phyloP scores from a whole-genome alignment of 805 yeast genomes.

The Pichia pseudocactophila region DNA sequence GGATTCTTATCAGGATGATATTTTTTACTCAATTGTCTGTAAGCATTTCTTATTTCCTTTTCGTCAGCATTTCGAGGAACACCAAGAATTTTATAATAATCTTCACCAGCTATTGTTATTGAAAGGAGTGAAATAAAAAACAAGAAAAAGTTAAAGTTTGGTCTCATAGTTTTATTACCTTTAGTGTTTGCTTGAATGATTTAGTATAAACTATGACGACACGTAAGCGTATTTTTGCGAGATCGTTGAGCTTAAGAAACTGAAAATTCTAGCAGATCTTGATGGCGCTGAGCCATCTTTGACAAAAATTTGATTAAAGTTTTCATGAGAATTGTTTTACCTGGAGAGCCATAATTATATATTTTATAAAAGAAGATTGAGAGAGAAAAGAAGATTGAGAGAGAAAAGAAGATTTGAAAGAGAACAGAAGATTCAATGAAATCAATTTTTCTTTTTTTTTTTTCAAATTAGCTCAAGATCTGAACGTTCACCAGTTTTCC shows the following conservation, averaged over 20 bases:
- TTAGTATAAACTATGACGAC: neutral
- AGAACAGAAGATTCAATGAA: too few species aligned
- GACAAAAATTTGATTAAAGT: too few species aligned
- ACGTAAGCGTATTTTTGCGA: neutral
- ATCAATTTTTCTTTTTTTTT: too few species aligned
- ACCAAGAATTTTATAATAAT: slow-evolving; percentile 55
- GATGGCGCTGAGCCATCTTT: too few species aligned
- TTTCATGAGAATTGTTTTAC: too few species aligned
- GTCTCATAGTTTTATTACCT: neutral
- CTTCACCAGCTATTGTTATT: slow-evolving; percentile 28
- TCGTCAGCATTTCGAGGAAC: slow-evolving; percentile 61
- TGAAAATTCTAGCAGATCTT: too few species aligned
- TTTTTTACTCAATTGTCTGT: slow-evolving; percentile 70
- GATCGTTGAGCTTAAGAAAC: neutral
- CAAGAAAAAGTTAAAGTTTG: neutral
- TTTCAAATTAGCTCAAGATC: neutral
- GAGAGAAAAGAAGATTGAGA: neutral
- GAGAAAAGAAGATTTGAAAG: neutral
- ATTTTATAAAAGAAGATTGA: neutral
- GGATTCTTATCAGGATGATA: slow-evolving; percentile 94
- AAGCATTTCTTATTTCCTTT: slow-evolving; percentile 77
- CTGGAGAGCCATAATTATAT: neutral
- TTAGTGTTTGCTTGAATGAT: neutral
- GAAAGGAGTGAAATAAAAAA: slow-evolving; percentile 4
- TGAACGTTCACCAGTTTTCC: slow-evolving; percentile 9